Evolutionary conservation across 139 green algal species (phyloP).

Genomic region (Tetraselmis chui): DNA sequence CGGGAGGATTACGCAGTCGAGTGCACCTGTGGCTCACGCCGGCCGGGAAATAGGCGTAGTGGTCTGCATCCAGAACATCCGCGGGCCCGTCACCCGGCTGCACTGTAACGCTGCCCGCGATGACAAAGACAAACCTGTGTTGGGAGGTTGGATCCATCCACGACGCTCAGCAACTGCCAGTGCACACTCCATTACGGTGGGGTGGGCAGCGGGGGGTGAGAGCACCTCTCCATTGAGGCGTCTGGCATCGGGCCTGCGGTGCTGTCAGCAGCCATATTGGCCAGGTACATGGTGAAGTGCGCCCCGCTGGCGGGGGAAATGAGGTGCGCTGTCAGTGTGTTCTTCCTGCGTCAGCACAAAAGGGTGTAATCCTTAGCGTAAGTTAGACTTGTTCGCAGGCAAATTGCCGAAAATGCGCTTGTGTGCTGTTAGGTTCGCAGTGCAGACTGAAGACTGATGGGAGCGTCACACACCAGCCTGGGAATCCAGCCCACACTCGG

Average conservation of each 20-base stretch:
- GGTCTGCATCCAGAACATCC: constrained; percentile 40
- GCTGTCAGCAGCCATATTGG: constrained; percentile 39
- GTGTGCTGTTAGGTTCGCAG: no score
- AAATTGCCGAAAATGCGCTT: no score
- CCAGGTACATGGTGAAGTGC: constrained; percentile 87
- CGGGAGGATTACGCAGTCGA: no score
- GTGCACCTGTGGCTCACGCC: constrained; percentile 26
- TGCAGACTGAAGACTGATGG: neutral
- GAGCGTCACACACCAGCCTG: constrained; percentile 40
- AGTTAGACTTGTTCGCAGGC: neutral
- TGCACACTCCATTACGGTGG: neutral
- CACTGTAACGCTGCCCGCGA: constrained; percentile 52
- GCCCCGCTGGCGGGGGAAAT: constrained; percentile 68
- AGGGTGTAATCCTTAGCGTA: neutral
- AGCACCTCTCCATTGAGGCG: constrained; percentile 45
- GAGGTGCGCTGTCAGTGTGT: constrained; percentile 62
- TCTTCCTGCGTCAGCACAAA: constrained; percentile 35
- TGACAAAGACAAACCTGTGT: constrained; percentile 69
- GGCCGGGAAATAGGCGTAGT: constrained; percentile 75
- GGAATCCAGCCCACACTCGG: constrained; percentile 52
- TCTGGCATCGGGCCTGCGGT: constrained; percentile 14
- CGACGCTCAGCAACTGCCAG: neutral
- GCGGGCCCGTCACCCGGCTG: constrained; percentile 12
- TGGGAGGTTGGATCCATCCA: neutral
- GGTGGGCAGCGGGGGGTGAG: neutral